These are phyloP conservation scores for Uronychia setigera DNA, from an alignment of 73 alveolate genomes.

Conservation along the genomic window DNA sequence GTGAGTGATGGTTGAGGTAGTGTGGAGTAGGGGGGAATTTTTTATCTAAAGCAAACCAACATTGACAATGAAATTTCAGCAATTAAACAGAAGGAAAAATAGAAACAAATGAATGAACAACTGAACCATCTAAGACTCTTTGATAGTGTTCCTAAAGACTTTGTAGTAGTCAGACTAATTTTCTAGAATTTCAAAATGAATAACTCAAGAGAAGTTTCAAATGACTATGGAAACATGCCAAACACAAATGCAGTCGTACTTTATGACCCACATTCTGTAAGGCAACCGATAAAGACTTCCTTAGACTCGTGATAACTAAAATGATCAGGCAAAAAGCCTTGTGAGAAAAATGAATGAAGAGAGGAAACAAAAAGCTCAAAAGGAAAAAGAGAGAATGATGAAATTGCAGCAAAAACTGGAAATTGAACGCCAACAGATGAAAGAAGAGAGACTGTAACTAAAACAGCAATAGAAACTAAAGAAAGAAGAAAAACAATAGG, in stretches of 20 bases:
- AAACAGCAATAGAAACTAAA: too few species aligned
- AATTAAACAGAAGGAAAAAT: background rate
- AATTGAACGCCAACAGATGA: background rate
- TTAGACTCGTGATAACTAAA: background rate
- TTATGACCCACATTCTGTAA: background rate
- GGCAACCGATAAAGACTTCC: background rate
- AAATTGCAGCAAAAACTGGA: background rate
- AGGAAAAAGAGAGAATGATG: background rate
- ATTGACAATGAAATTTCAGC: too few species aligned
- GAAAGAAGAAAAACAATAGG: background rate
- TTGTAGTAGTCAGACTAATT: background rate
- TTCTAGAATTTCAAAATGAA: background rate
- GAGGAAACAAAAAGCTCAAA: background rate
- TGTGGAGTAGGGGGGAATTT: too few species aligned
- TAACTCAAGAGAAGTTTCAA: background rate
- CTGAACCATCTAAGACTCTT: background rate
- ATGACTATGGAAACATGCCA: background rate
- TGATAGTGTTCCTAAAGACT: background rate
- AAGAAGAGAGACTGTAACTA: background rate
- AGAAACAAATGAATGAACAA: background rate
- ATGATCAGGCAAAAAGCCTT: background rate
- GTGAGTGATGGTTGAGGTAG: too few species aligned
- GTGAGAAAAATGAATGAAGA: background rate
- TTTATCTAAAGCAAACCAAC: too few species aligned
- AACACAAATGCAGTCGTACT: background rate